Percentiles rank a stretch among this genome's conserved stretches.
phyloP scores from a whole-genome alignment of 306 rosid species.

The Trifolium pratense region DNA sequence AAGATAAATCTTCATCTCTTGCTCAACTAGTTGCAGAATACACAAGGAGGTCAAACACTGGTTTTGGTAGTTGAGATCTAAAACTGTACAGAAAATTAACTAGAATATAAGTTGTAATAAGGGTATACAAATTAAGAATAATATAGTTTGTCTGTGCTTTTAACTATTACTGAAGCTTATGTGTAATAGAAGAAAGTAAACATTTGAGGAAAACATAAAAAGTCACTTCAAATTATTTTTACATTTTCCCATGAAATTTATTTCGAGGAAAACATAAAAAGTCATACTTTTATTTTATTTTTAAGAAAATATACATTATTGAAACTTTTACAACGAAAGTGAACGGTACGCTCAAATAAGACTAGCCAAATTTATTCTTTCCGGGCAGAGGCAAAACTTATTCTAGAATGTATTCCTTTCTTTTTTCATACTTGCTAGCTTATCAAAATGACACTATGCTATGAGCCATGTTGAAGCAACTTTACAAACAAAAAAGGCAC shows the following conservation, averaged over 20 bases:
- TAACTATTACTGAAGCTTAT: neutral
- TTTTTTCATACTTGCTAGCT: too few relatives aligned
- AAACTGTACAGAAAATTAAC: constrained; percentile 37
- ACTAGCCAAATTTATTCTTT: too few relatives aligned
- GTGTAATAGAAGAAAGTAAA: neutral
- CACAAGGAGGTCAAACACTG: constrained; percentile 45
- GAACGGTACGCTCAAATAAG: too few relatives aligned
- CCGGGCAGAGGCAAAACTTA: too few relatives aligned
- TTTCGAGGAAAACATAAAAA: too few relatives aligned
- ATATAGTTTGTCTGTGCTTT: neutral
- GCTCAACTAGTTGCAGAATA: constrained; percentile 53
- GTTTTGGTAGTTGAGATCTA: constrained; percentile 51
- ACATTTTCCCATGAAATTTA: too few relatives aligned
- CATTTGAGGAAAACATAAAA: too few relatives aligned
- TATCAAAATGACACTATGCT: neutral
- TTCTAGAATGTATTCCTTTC: too few relatives aligned
- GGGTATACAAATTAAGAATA: neutral
- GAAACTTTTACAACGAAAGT: too few relatives aligned
- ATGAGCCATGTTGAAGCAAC: neutral
- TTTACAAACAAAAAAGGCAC: neutral
- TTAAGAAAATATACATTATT: too few relatives aligned
- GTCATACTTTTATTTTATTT: too few relatives aligned
- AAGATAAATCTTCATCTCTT: constrained; percentile 54
- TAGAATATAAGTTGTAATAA: neutral
- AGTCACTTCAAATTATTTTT: too few relatives aligned